Base-by-base conservation (phyloP, 768 basidiomycete genomes). In the Lentinula edodes region DNA sequence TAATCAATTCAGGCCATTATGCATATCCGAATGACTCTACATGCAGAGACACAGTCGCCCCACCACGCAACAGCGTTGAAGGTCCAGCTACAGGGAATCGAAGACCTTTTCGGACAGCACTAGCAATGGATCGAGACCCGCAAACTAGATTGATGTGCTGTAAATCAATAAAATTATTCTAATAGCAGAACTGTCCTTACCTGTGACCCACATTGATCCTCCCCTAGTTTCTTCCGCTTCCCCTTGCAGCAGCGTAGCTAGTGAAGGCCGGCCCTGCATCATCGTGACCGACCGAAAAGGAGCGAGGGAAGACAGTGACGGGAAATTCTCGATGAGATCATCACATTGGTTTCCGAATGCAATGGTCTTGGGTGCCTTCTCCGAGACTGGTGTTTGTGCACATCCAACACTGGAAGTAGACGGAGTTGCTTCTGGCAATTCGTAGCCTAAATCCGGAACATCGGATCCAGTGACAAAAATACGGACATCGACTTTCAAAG, bases 11-110 rank as follows among this genome's bases (percentile, higher is more conserved):
- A 39, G 2, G 13, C 4, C 46, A 48, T 54, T 67, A 76, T 34
- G 75, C 76, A 58, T 76, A 78, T 18, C 78, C 77, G 64, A 79
- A 78, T 46, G 75, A 70, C 62, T 78, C 77, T 12, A 76, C 71
- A 48, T 73, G 69, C 55, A 78, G 55, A 0, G 73, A 69, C 28
- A 78, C 73, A 60, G 72, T 77, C n/a, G 78, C 71, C 2, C 74
- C 74, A 5, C 76, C 78, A 2, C 52, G 66, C 63, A 78, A 54
- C 2, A 76, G 46, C 12, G 62, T 68, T 5, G 6, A 35, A 18
- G 64, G 65, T 12, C 71, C 69, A 16, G 70, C 69, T 9, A 69
- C 45, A 36, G 67, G 63, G 13, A 67, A 65, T 3, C 66, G 48
- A 9, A 73, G 64, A 5, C 68, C 68, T 1, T 61, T 28, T 3